A percentile compares a stretch with the other conserved stretches of the same genome.
Conservation (phyloP, 805 yeast genomes). For the Kodamaea leandrae region DNA sequence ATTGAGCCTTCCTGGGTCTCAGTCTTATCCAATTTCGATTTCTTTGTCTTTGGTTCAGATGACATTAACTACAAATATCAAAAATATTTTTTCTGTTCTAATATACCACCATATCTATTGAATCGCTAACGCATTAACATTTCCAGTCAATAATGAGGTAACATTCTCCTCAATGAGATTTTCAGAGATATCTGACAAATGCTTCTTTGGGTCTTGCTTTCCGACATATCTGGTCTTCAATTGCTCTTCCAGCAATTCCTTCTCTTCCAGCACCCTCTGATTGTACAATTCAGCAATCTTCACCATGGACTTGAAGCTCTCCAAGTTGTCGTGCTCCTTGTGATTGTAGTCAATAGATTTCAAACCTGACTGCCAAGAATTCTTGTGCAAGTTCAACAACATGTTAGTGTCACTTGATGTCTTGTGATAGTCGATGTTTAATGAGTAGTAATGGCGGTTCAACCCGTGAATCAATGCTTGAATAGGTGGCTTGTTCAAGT, state of each 20-base stretch:
- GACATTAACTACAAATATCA: constrained; percentile 1
- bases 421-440: constrained; percentile 91
- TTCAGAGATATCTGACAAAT: constrained; percentile 85
- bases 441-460: constrained; percentile 93
- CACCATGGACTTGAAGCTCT: constrained; percentile 74
- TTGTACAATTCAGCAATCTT: constrained; percentile 88
- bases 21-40: neutral
- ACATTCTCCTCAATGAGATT: constrained; percentile 84
- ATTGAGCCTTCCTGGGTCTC: too few relatives aligned
- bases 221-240: constrained; percentile 96
- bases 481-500: constrained; percentile 91
- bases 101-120: constrained; percentile 40
- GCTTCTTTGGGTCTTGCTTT: constrained; percentile 98
- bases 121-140: constrained; percentile 87
- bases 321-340: constrained; percentile 72
- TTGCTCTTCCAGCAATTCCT: constrained; percentile 82
- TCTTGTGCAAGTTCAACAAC: constrained; percentile 91
- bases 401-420: constrained; percentile 89
- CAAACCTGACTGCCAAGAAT: constrained; percentile 93
- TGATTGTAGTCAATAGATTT: constrained; percentile 72
- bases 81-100: constrained; percentile 1
- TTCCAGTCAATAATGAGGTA: constrained; percentile 81
- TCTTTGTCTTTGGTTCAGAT: constrained; percentile 6
- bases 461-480: constrained; percentile 96
- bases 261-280: constrained; percentile 88